Evolutionary conservation across 768 basidiomycete genomes (phyloP).

Genomic region (Serendipita sp.): DNA sequence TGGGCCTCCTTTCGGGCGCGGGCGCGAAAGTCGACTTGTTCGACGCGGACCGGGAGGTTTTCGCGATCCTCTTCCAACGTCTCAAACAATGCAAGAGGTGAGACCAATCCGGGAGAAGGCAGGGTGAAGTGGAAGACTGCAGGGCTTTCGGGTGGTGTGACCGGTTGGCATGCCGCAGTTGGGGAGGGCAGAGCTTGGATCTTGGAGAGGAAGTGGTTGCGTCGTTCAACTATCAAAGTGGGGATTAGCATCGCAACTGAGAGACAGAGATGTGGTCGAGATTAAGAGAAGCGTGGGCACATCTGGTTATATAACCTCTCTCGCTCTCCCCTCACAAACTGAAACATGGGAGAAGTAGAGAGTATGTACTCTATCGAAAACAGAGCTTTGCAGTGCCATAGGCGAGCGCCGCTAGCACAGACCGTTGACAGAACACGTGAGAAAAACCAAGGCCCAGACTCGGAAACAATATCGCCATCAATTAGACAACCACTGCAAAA

Average conservation of each 20-base stretch:
- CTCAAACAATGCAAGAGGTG: slow-evolving; percentile 46
- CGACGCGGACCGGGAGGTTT: slow-evolving; percentile 35
- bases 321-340: background rate
- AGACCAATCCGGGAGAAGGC: slow-evolving; percentile 49
- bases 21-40: slow-evolving; percentile 42
- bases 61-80: slow-evolving; percentile 20
- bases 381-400: background rate
- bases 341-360: too few species aligned
- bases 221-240: slow-evolving; percentile 42
- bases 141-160: slow-evolving; percentile 55
- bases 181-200: slow-evolving; percentile 50
- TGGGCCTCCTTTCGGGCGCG: background rate
- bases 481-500: background rate
- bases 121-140: slow-evolving; percentile 51
- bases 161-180: slow-evolving; percentile 37
- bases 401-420: background rate
- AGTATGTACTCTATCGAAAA: too few species aligned
- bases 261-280: background rate
- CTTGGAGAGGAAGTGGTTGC: slow-evolving; percentile 60
- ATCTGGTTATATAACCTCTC: too few species aligned
- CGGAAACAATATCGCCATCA: background rate
- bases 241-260: too few species aligned
- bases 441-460: background rate
- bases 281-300: too few species aligned
- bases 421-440: background rate